phyloP scores from a whole-genome alignment of 495 filamentous ascomycete species.

The Sordaria brevicollis region DNA sequence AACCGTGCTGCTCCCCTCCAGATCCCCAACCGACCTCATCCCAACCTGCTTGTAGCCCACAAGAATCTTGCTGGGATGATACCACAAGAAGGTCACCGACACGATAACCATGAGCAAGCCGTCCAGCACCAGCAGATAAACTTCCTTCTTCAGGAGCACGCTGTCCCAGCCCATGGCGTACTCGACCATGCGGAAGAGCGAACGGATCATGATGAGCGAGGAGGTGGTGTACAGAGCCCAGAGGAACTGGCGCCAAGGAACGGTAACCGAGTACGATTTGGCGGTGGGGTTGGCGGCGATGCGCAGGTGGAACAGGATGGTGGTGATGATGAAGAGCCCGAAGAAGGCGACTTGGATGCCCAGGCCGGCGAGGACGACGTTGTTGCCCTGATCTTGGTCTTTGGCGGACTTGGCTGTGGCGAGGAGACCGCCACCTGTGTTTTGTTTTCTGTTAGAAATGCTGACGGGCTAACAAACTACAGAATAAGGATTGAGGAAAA shows the following conservation, averaged over 20 bases:
- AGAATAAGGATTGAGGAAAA: no score
- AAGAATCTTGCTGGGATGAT: slow-evolving; percentile 11
- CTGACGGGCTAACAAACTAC: no score
- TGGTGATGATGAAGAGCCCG: slow-evolving; percentile 38
- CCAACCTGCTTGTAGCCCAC: slow-evolving; percentile 13
- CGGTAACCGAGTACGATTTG: background rate
- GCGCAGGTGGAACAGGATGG: slow-evolving; percentile 30
- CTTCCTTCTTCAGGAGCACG: slow-evolving; percentile 7
- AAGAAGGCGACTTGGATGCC: slow-evolving; percentile 44
- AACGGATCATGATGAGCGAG: slow-evolving; percentile 49
- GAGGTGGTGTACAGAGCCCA: slow-evolving; percentile 41
- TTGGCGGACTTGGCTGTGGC: slow-evolving; percentile 17
- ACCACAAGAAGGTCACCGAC: slow-evolving; percentile 11
- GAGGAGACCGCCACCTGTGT: slow-evolving; percentile 20
- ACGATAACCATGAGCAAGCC: slow-evolving; percentile 10
- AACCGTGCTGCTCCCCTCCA: background rate
- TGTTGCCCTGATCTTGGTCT: slow-evolving; percentile 25
- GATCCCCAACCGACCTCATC: background rate
- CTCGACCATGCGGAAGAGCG: slow-evolving; percentile 52
- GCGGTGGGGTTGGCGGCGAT: slow-evolving; percentile 2
- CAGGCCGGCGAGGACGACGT: slow-evolving; percentile 36
- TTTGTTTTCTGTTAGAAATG: background rate
- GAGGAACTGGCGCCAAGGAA: slow-evolving; percentile 38
- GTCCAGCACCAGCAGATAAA: slow-evolving; percentile 12
- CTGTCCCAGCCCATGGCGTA: slow-evolving; percentile 26